These are phyloP conservation scores for Epichloe hybrida DNA, from an alignment of 2,329 filamentous ascomycete genomes.

Conservation along the genomic window DNA sequence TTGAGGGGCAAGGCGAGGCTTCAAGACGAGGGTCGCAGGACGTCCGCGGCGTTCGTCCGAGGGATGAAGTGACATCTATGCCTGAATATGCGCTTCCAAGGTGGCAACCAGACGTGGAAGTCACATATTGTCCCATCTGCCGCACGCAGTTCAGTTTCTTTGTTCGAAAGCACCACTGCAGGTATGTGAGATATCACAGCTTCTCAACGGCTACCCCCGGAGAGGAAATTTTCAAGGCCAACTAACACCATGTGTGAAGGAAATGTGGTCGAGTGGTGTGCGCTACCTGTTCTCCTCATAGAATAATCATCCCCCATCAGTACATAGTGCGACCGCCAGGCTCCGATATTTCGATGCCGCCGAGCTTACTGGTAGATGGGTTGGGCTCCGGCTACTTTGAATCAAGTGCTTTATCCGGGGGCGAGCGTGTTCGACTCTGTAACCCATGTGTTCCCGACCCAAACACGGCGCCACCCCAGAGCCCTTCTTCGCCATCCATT, in stretches of 20 bases:
- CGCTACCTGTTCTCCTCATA: slow-evolving; percentile 76
- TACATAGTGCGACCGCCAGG: slow-evolving; percentile 75
- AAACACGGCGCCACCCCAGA: slow-evolving; percentile 41
- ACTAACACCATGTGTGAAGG: slow-evolving; percentile 25
- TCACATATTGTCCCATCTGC: slow-evolving; percentile 76
- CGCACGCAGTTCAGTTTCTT: slow-evolving; percentile 67
- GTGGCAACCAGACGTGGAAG: slow-evolving; percentile 85
- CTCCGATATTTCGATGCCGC: slow-evolving; percentile 24
- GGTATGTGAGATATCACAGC: slow-evolving; percentile 28
- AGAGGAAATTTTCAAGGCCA: slow-evolving; percentile 2
- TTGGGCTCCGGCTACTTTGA: slow-evolving; percentile 28
- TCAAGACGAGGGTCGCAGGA: not conserved
- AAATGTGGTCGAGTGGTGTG: slow-evolving; percentile 94
- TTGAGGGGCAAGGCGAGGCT: not conserved
- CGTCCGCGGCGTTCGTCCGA: not conserved
- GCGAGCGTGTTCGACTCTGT: slow-evolving; percentile 45
- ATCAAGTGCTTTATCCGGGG: slow-evolving; percentile 34
- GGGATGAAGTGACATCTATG: not conserved
- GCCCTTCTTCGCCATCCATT: slow-evolving; percentile 22
- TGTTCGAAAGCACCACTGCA: slow-evolving; percentile 85
- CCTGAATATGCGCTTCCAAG: slow-evolving; percentile 48
- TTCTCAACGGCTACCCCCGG: not conserved
- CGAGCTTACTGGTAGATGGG: slow-evolving; percentile 23
- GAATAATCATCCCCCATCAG: slow-evolving; percentile 85
- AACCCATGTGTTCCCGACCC: slow-evolving; percentile 51